A percentile compares a stretch with the other conserved stretches of the same genome.
Evolutionary conservation across 306 rosid genomes (phyloP).

Genomic region (Acacia crassicarpa): DNA sequence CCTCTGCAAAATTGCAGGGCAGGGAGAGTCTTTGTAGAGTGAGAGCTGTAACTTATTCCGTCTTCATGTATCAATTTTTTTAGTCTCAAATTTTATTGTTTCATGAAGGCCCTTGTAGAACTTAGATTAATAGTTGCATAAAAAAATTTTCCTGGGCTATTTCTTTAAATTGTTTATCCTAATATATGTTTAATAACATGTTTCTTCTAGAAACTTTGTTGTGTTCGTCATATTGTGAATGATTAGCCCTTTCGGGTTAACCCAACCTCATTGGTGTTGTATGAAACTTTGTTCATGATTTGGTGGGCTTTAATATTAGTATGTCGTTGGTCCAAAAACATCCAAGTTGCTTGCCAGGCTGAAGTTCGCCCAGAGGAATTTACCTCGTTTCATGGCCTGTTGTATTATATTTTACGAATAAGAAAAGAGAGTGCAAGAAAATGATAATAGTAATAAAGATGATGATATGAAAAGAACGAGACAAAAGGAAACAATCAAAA

Average conservation of each 20-base stretch:
- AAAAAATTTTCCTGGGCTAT: conserved; percentile 22
- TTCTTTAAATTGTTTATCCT: conserved; percentile 29
- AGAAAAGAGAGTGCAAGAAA: background rate
- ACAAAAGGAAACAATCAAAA: too few relatives aligned
- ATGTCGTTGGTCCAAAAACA: background rate
- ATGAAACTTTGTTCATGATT: background rate
- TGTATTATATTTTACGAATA: background rate
- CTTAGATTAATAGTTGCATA: conserved; percentile 34
- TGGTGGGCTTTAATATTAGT: background rate
- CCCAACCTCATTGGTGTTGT: too few relatives aligned
- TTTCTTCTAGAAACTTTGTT: background rate
- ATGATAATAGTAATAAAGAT: background rate
- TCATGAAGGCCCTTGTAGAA: conserved; percentile 45
- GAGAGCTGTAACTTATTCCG: conserved; percentile 68
- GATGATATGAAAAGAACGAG: background rate
- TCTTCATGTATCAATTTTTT: conserved; percentile 45
- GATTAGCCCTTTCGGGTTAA: too few relatives aligned
- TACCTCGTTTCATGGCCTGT: background rate
- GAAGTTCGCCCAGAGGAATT: background rate
- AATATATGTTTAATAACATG: conserved; percentile 15
- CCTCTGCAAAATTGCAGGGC: conserved; percentile 72
- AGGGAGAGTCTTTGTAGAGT: conserved; percentile 65
- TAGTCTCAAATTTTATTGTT: conserved; percentile 44
- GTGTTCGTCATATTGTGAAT: background rate
- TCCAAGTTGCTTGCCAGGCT: background rate